Conservation (phyloP, 2,329 filamentous ascomycete genomes). For the Penicillium sp. region DNA sequence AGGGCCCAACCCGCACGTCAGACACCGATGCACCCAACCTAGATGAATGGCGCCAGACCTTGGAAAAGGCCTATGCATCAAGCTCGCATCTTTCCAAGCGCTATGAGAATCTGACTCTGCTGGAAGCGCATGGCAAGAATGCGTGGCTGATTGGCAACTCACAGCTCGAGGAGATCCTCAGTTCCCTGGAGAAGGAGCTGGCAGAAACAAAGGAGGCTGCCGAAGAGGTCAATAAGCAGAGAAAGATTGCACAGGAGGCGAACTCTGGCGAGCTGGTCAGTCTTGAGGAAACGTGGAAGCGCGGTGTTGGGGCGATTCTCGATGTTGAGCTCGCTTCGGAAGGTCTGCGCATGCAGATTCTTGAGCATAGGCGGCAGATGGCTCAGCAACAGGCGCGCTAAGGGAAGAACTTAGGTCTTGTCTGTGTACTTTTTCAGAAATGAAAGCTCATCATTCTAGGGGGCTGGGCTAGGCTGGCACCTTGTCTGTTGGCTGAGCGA, state of each 20-base stretch:
- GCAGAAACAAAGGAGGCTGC: constrained; percentile 65
- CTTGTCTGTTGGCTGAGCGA: background rate
- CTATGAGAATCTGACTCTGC: constrained; percentile 65
- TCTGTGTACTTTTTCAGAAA: background rate
- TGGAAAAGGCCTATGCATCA: constrained; percentile 58
- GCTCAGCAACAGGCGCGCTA: constrained; percentile 37
- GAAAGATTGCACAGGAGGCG: constrained; percentile 68
- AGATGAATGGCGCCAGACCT: constrained; percentile 50
- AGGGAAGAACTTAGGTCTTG: background rate
- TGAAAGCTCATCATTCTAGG: background rate
- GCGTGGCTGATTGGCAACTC: constrained; percentile 87
- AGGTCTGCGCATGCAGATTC: constrained; percentile 63
- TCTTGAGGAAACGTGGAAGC: constrained; percentile 76
- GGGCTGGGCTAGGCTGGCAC: background rate
- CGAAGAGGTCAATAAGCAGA: constrained; percentile 69
- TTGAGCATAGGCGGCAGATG: constrained; percentile 56
- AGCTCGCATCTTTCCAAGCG: constrained; percentile 58
- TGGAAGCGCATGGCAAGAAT: constrained; percentile 81
- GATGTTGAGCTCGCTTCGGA: constrained; percentile 87
- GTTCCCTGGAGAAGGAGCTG: constrained; percentile 71
- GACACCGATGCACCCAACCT: constrained; percentile 34
- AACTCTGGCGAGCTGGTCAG: constrained; percentile 70
- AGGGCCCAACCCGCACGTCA: constrained; percentile 51
- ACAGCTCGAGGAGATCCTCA: constrained; percentile 70
- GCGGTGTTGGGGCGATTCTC: constrained; percentile 72